Conservation (phyloP, 257 asterid species). For the Solanum medicagineum region DNA sequence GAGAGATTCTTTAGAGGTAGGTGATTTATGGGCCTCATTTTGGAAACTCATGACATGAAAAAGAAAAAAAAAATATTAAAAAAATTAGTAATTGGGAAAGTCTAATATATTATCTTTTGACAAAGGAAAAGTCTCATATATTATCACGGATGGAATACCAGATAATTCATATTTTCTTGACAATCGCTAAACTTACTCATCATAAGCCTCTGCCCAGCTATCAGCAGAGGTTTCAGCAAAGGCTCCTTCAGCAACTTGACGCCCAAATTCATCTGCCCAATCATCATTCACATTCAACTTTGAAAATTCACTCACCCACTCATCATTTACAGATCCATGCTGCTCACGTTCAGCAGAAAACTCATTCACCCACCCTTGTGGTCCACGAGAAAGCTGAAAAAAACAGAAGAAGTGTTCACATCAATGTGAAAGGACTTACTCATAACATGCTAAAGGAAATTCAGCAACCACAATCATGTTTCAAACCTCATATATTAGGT, state of each 20-base stretch:
- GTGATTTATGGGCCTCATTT: background rate
- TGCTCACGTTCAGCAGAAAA: slow-evolving; percentile 58
- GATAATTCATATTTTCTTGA: background rate
- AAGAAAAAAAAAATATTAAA: background rate
- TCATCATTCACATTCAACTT: slow-evolving; percentile 82
- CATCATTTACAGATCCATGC: slow-evolving; percentile 49
- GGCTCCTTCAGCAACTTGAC: slow-evolving; percentile 77
- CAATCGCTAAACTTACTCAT: slow-evolving; percentile 53
- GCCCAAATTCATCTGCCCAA: slow-evolving; percentile 94
- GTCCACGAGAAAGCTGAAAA: slow-evolving; percentile 69
- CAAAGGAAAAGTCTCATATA: background rate
- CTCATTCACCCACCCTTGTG: slow-evolving; percentile 81
- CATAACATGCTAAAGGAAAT: background rate
- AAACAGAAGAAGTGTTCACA: background rate
- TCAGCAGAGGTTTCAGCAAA: slow-evolving; percentile 71
- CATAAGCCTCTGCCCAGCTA: slow-evolving; percentile 87
- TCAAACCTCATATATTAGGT: background rate
- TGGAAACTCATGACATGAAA: background rate
- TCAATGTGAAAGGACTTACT: background rate
- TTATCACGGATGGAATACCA: background rate
- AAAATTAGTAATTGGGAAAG: background rate
- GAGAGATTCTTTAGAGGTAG: background rate
- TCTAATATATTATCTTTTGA: background rate
- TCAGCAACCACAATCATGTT: background rate
- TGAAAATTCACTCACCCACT: slow-evolving; percentile 91